Evolutionary conservation across 768 basidiomycete species (phyloP), one percentile per base, ranked within the genome.

Genomic region (Naematelia aurantialba): DNA sequence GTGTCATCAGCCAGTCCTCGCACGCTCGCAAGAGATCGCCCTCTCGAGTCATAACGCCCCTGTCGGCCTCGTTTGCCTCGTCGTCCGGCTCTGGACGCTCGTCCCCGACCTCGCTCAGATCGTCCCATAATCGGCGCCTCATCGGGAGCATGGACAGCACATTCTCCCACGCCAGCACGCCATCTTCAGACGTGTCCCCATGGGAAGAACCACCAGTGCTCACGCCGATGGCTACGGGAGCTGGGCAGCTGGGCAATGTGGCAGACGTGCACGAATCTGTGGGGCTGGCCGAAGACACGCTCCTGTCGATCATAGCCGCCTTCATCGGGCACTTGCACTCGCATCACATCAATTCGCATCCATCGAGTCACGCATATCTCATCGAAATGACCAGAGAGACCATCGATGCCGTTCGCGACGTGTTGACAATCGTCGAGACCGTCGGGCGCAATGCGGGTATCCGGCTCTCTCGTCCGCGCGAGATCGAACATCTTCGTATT

Each of bases 251-350:
- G n/a, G 57, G 30, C 21, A 52, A 44, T 5, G 49, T 52, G 19
- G 56, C 57, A 25, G 64, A 66, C 42, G 58, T 73, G 13, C 45
- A 48, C 47, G 64, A 61, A n/a, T 56, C 63, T 1, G 62, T 96
- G 46, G 85, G 87, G n/a, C 78, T 81, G 61, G 89, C 89, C 13
- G 91, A 96, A 73, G 92, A 96, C 72, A 84, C 87, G 50, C 88
- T 93, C 68, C 81, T 98, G 11, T 94, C 91, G 3, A 89, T 91
- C 19, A 91, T 96, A 71, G 93, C 96, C 21, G 94, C 93, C 4
- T 92, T 99, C 76, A 96, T 99, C 68, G 94, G 93, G 0, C 92
- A 97, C 73, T 89, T 91, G 1, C 94, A 98, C 69, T 89, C 89
- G 14, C 89, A 97, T 80, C 87, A 89, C 21, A 86, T 89, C 46